Base-by-base conservation (phyloP, 257 asterid genomes). In the Oldenlandia corymbosa region DNA sequence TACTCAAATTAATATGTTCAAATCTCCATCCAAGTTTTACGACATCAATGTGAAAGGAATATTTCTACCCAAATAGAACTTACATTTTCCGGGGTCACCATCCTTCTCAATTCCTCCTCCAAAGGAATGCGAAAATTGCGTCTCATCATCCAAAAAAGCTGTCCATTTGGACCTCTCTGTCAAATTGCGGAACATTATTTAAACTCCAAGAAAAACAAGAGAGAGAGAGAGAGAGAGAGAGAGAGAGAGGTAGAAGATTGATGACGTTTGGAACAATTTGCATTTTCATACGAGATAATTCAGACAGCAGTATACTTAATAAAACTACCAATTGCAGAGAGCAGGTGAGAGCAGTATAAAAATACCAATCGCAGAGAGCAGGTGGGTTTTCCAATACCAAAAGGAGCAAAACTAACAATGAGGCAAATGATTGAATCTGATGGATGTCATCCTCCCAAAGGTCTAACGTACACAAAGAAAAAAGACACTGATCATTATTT, bases 21-120 rank as follows among this genome's bases (percentile, higher is more conserved):
- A 46, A 27, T 21, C 23, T n/a, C 2, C 12, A 43, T 30, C 68
- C 28, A 32, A 4, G 43, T 27, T 24, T 48, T 48, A 8, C 41
- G 26, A 49, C 27, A 62, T n/a, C 67, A 49, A 63, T 21, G 45
- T 66, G 64, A 37, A 34, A 34, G 39, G 9, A 34, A 3, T 34
- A 34, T 34, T n/a, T n/a, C n/a, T n/a, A n/a, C n/a, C 17, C 16
- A 17, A 56, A 56, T 56, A 14, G 56, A 67, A 79, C 97, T 85
- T 78, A 93, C 99, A 72, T 76, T 85, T 79, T 90, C 97, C 62
- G 99, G 96, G 17, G 96, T 81, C 76, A 93, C 96, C 94, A 90
- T 79, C 95, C 97, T 89, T 79, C 99, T 84, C 69, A 93, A 69
- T 78, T 87, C 97, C 82, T 93, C 97, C 74, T 93, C 97, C 5